Base-by-base conservation (phyloP, 2,329 filamentous ascomycete genomes). In the Diaporthe ampelina region DNA sequence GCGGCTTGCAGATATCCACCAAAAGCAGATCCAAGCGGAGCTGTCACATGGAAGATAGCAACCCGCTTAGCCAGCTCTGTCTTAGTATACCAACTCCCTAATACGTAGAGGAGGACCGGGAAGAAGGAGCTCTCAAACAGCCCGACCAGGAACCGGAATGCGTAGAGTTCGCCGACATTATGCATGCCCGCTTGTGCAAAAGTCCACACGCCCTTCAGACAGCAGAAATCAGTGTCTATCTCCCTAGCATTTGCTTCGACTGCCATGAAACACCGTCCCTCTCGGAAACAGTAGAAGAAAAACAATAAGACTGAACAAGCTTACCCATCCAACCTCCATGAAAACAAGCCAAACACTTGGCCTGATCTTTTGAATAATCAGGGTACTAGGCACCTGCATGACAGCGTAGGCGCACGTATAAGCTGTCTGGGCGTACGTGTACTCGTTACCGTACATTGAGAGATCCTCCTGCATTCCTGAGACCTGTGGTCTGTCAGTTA, bases 81-180 rank as follows among this genome's bases (percentile, higher is more conserved):
- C 59, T 78, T 78, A 0, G 78, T 81, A 56, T 81, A 81, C 80
- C 80, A 82, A 32, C 76, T 77, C 6, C 81, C 81, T 4, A 83
- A 72, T 0, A 82, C 74, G 52, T 80, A 83, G 15, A 81, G 75
- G 10, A 82, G 76, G 58, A 77, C 76, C 0, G 81, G 81, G 10
- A 78, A 81, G 63, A 81, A 81, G 1, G 77, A 77, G 26, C 75
- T 77, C 72, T 82, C 82, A 40, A 82, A 81, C 26, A 82, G 74
- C 8, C 81, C 81, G 10, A 83, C 75, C 21, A 83, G 57, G 56
- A 83, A 83, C 11, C 81, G 78, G 70, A 82, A 80, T 8, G 78
- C 81, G 35, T 81, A 81, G 43, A 83, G 76, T 43, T 82, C 77
- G 13, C 70, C 63, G 11, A 73, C 71, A 40, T 72, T 79, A 11